Conservation (phyloP, 2,329 filamentous ascomycete genomes). For the Xylariales sp. region DNA sequence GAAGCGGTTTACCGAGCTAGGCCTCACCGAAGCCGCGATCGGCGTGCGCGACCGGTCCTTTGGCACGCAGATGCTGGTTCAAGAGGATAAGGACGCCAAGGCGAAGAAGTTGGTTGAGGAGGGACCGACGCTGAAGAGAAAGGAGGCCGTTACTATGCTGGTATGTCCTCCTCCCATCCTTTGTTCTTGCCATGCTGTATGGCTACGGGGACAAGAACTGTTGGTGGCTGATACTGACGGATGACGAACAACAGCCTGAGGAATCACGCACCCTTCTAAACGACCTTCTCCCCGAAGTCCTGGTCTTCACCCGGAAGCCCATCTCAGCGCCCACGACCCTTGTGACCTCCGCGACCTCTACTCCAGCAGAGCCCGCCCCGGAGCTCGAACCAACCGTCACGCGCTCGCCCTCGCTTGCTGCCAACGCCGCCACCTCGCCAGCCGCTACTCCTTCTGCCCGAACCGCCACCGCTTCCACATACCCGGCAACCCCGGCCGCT, state of each 20-base stretch:
- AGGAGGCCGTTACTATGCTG: slow-evolving; percentile 19
- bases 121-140: slow-evolving; percentile 17
- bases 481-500: slow-evolving; percentile 11
- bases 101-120: slow-evolving; percentile 5
- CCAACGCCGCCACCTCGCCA: slow-evolving; percentile 18
- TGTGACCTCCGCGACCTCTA: too few species aligned
- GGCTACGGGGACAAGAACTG: too few species aligned
- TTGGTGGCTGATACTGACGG: too few species aligned
- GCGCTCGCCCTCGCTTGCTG: slow-evolving; percentile 24
- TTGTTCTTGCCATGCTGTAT: neutral
- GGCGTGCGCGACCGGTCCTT: slow-evolving; percentile 29
- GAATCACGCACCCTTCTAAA: slow-evolving; percentile 30
- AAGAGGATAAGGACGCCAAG: slow-evolving; percentile 12
- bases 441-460: slow-evolving; percentile 10
- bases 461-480: slow-evolving; percentile 9
- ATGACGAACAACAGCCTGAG: slow-evolving; percentile 23
- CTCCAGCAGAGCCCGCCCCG: slow-evolving; percentile 11
- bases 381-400: slow-evolving; percentile 12
- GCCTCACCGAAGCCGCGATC: slow-evolving; percentile 26
- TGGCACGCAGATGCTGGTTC: slow-evolving; percentile 16
- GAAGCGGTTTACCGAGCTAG: slow-evolving; percentile 26
- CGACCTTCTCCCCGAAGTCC: slow-evolving; percentile 29
- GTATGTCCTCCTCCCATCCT: slow-evolving; percentile 14
- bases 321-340: slow-evolving; percentile 20
- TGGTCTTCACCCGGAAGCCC: slow-evolving; percentile 34